Evolutionary conservation across 164 flowering plant genomes (phyloP).

Genomic region (Stephania cephalantha): DNA sequence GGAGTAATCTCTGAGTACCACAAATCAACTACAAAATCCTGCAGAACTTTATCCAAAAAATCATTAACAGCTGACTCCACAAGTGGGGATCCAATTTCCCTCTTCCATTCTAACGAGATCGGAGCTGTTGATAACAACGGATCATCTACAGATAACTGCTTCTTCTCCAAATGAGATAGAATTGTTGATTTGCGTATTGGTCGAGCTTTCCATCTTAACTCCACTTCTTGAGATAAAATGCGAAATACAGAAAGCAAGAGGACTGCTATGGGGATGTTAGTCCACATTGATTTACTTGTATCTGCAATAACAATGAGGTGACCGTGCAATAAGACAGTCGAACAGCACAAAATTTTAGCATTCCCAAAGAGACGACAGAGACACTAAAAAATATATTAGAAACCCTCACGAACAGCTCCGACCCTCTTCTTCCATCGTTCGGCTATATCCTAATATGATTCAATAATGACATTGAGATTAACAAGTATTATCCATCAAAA

Average conservation of each 20-base stretch:
- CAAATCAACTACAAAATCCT: conserved; percentile 79
- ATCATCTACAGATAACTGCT: conserved; percentile 70
- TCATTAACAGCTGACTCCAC: conserved; percentile 81
- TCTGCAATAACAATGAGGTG: conserved; percentile 40
- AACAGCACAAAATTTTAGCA: neutral
- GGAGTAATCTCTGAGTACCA: conserved; percentile 93
- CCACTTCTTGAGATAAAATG: conserved; percentile 57
- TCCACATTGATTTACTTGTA: conserved; percentile 95
- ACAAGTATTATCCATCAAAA: neutral
- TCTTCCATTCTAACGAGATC: conserved; percentile 57
- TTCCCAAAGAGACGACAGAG: neutral
- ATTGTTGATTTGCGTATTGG: conserved; percentile 37
- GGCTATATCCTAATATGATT: neutral
- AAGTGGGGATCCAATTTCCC: conserved; percentile 76
- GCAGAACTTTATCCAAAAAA: conserved; percentile 59
- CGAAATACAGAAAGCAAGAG: conserved; percentile 56
- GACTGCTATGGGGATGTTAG: conserved; percentile 77
- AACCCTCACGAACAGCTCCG: too few species aligned
- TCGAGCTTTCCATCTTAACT: conserved; percentile 56
- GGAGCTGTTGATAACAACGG: conserved; percentile 53
- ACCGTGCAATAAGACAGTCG: neutral
- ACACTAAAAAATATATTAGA: neutral
- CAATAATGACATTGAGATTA: neutral
- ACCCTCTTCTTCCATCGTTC: neutral
- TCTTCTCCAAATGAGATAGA: conserved; percentile 70